Evolutionary conservation across 176 grass and related monocot species (phyloP), one percentile per base, ranked within the genome.

Genomic region (Carex myosuroides): DNA sequence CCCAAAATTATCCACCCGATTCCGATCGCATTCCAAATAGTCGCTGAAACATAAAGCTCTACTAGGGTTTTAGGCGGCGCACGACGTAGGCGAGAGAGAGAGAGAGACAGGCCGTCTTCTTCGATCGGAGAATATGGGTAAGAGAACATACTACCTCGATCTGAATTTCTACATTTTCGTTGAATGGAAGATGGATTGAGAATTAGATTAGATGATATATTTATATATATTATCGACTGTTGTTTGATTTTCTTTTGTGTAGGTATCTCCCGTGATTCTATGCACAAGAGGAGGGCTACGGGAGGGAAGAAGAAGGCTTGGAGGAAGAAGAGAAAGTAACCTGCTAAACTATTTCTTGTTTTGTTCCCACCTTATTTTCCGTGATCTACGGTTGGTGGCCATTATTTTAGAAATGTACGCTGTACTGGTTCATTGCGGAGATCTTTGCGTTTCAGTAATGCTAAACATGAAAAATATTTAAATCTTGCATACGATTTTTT

Each of bases 251-350:
- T 13, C 67, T 17, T 69, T 44, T 12, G 32, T 60, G 44, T 69
- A 88, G 87, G 87, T 84, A 88, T 88, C 63, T 88, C 87, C 1
- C 87, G 82, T n/a, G 87, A 88, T 70, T 88, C 87, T 29, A 88
- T 88, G 81, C 87, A 88, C 52, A 88, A 88, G 74, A 88, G 82
- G 54, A 83, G 87, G 17, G 82, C 61, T 9, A 88, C 82, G n/a
- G 87, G 87, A 26, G 82, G 87, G 0, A 88, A 85, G 73, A 88
- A 88, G 87, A 88, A 88, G 75, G 82, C 83, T 22, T 88, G 82
- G 87, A 88, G 82, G 87, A 88, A 88, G 82, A 88, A 88, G 87
- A 66, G 87, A 88, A 88, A 88, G 87, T 88, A 80, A 81, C 13
- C 8, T 5, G 11, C 22, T 32, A 16, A 62, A 12, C 8, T 13